Evolutionary conservation across 2,329 filamentous ascomycete genomes (phyloP).

Genomic region (Ramularia endophylla): DNA sequence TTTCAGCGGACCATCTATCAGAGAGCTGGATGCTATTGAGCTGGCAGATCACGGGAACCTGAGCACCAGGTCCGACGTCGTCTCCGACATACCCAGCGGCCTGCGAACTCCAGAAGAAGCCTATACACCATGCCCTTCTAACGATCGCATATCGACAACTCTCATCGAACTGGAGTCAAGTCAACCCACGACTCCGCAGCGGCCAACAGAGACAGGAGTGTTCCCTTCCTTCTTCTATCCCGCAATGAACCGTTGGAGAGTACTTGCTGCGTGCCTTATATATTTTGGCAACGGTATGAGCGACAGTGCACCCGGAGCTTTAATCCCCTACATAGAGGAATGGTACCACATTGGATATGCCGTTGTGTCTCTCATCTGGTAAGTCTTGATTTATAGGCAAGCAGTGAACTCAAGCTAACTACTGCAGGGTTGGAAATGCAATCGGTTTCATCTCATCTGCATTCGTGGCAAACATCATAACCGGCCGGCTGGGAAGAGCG

Average conservation of each 20-base stretch:
- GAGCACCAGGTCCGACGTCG: not conserved
- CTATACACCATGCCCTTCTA: slow-evolving; percentile 11
- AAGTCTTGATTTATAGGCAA: slow-evolving; percentile 47
- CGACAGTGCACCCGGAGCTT: slow-evolving; percentile 63
- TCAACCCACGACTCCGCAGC: slow-evolving; percentile 43
- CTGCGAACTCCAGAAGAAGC: slow-evolving; percentile 11
- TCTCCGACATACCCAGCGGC: slow-evolving; percentile 2
- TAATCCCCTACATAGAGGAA: slow-evolving; percentile 75
- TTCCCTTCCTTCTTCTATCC: slow-evolving; percentile 53
- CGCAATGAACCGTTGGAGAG: slow-evolving; percentile 63
- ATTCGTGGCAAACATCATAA: slow-evolving; percentile 59
- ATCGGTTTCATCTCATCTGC: slow-evolving; percentile 68
- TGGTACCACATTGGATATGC: slow-evolving; percentile 73
- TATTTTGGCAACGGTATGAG: slow-evolving; percentile 66
- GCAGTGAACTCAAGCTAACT: too few relatives aligned
- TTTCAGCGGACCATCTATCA: slow-evolving; percentile 16
- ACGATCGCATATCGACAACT: slow-evolving; percentile 30
- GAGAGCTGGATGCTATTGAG: slow-evolving; percentile 24
- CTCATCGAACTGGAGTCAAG: slow-evolving; percentile 50
- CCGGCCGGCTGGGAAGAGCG: slow-evolving; percentile 58
- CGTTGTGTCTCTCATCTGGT: slow-evolving; percentile 72
- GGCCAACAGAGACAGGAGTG: slow-evolving; percentile 39
- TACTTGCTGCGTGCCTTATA: slow-evolving; percentile 58
- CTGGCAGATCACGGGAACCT: slow-evolving; percentile 19
- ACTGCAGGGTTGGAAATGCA: slow-evolving; percentile 12